These are phyloP conservation scores for Bjerkandera adusta DNA, from an alignment of 1,284 basidiomycete species.

Conservation along the genomic window DNA sequence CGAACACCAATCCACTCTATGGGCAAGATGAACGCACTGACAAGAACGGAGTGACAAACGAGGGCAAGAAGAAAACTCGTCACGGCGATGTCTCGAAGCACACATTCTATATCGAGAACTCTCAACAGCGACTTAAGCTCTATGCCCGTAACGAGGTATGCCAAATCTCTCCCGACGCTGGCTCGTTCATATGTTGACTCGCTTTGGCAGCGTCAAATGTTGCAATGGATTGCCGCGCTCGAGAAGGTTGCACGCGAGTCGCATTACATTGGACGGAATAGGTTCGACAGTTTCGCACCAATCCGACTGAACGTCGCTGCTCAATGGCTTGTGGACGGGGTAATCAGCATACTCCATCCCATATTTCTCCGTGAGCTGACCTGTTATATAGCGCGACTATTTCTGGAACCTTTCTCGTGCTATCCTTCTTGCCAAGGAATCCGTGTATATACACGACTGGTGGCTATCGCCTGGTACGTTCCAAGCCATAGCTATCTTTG, in stretches of 20 bases:
- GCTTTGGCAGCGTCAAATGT: conserved; percentile 79
- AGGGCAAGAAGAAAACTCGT: conserved; percentile 42
- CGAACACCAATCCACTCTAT: conserved; percentile 58
- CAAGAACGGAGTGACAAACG: conserved; percentile 25
- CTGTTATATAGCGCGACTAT: conserved; percentile 85
- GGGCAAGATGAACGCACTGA: conserved; percentile 27
- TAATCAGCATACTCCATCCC: conserved; percentile 38
- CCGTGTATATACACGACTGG: conserved; percentile 95
- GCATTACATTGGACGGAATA: conserved; percentile 79
- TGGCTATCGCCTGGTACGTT: conserved; percentile 82
- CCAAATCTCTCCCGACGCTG: conserved; percentile 3
- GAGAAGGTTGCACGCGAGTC: conserved; percentile 80
- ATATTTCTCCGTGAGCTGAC: conserved; percentile 1
- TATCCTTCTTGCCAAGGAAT: conserved; percentile 86
- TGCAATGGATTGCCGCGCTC: conserved; percentile 94
- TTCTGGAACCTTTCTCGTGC: conserved; percentile 98
- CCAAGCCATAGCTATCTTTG: conserved; percentile 1
- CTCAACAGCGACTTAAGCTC: conserved; percentile 87
- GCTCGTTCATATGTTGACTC: conserved; percentile 1
- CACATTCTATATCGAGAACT: conserved; percentile 92
- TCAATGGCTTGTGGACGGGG: conserved; percentile 99
- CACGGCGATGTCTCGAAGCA: conserved; percentile 76
- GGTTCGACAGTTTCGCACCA: conserved; percentile 95
- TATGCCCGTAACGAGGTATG: conserved; percentile 84
- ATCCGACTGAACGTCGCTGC: conserved; percentile 91